A percentile compares a stretch with the other conserved stretches of the same genome.
Evolutionary conservation across 2,329 filamentous ascomycete species (phyloP).

Genomic region (Aspergillus awamori): DNA sequence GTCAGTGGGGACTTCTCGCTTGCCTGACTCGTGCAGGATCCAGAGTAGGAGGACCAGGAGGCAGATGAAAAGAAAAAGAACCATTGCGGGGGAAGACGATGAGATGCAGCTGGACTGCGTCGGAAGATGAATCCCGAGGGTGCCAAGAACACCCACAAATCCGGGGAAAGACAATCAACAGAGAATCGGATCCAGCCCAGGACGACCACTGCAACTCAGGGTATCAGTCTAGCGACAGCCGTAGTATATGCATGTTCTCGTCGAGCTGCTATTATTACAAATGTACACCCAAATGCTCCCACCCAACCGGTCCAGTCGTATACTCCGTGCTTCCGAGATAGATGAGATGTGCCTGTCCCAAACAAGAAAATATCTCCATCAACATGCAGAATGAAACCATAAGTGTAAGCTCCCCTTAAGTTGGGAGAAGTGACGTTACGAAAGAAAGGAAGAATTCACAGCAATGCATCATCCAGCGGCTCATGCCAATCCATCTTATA

Average conservation of each 20-base stretch:
- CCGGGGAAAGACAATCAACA: neutral
- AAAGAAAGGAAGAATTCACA: neutral
- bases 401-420: too few relatives aligned
- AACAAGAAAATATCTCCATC: neutral
- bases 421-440: neutral
- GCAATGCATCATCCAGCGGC: neutral
- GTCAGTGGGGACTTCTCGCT: neutral
- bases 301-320: neutral
- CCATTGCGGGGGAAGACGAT: too few relatives aligned
- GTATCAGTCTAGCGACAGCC: neutral
- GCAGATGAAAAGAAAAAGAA: too few relatives aligned
- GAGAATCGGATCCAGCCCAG: neutral
- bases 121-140: too few relatives aligned
- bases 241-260: constrained; percentile 1
- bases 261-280: constrained; percentile 8
- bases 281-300: constrained; percentile 7
- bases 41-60: too few relatives aligned
- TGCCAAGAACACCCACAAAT: too few relatives aligned
- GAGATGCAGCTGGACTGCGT: too few relatives aligned
- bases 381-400: too few relatives aligned
- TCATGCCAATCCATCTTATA: constrained; percentile 19
- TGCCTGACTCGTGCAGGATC: too few relatives aligned
- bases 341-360: neutral
- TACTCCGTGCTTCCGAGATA: neutral
- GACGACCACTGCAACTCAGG: neutral